Percentiles rank a stretch among this genome's conserved stretches.
phyloP scores from a whole-genome alignment of 2,329 filamentous ascomycete genomes.

The Aureobasidium sp. region DNA sequence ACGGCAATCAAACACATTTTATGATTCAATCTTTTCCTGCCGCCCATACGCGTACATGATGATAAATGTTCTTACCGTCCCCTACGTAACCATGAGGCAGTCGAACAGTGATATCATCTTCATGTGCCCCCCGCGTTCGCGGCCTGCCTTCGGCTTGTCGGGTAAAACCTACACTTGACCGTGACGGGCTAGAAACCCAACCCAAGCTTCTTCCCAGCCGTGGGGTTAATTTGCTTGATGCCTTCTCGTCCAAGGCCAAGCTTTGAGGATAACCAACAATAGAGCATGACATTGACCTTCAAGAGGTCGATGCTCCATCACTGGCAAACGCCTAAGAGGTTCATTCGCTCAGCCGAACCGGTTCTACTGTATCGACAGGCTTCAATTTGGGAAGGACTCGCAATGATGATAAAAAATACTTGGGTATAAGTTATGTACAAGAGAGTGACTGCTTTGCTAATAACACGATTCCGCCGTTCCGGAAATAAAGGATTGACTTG shows the following conservation, averaged over 20 bases:
- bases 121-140: not conserved
- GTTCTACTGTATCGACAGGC: too few species aligned
- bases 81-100: slow-evolving; percentile 6
- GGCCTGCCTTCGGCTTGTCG: not conserved
- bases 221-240: not conserved
- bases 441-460: not conserved
- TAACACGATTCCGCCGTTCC: not conserved
- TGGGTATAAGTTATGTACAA: not conserved
- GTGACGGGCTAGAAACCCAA: not conserved
- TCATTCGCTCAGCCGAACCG: too few species aligned
- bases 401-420: not conserved
- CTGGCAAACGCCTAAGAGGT: not conserved
- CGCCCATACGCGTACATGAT: not conserved
- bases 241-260: not conserved
- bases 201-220: not conserved
- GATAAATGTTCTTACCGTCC: not conserved
- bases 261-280: not conserved
- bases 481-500: not conserved
- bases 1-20: not conserved
- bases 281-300: not conserved
- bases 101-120: not conserved
- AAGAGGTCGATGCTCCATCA: not conserved
- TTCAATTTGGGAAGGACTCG: not conserved
- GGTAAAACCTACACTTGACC: not conserved
- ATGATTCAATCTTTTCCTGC: not conserved